Percentiles rank a stretch among this genome's conserved stretches.
These are phyloP conservation scores for Leishmania lainsoni DNA, from an alignment of 208 protist genomes.

Conservation along the genomic window DNA sequence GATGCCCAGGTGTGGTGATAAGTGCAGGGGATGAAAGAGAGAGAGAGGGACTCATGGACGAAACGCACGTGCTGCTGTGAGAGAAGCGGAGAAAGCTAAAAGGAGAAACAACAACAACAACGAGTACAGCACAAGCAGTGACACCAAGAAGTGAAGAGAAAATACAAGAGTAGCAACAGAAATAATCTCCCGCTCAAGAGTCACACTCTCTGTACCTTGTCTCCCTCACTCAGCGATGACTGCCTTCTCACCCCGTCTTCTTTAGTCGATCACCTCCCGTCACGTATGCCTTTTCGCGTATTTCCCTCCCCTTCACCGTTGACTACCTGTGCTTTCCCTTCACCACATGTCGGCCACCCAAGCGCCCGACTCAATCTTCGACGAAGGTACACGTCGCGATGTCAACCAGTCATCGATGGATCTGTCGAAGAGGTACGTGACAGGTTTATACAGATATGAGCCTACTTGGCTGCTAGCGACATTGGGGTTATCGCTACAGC, in stretches of 20 bases:
- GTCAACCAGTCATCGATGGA: conserved; percentile 24
- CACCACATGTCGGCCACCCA: conserved; percentile 17
- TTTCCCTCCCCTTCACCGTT: neutral
- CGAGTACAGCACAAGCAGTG: neutral
- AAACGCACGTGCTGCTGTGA: neutral
- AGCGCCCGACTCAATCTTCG: conserved; percentile 21
- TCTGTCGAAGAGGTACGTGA: conserved; percentile 37
- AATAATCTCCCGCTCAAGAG: neutral
- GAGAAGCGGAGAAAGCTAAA: neutral
- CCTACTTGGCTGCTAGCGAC: neutral
- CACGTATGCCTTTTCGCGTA: neutral
- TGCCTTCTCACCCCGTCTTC: neutral
- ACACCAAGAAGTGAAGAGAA: neutral
- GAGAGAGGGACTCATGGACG: neutral
- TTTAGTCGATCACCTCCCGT: neutral
- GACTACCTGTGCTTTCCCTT: neutral
- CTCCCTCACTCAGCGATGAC: neutral
- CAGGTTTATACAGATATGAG: conserved; percentile 29
- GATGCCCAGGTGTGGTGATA: neutral
- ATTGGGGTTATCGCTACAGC: neutral
- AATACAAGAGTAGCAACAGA: neutral
- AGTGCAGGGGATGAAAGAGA: neutral
- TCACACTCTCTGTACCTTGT: neutral
- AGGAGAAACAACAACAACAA: neutral
- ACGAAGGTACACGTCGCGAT: conserved; percentile 1